Evolutionary conservation across 441 rosid genomes (phyloP), one percentile per base, ranked within the genome.

Genomic region (Cnidoscolus chayamansa): DNA sequence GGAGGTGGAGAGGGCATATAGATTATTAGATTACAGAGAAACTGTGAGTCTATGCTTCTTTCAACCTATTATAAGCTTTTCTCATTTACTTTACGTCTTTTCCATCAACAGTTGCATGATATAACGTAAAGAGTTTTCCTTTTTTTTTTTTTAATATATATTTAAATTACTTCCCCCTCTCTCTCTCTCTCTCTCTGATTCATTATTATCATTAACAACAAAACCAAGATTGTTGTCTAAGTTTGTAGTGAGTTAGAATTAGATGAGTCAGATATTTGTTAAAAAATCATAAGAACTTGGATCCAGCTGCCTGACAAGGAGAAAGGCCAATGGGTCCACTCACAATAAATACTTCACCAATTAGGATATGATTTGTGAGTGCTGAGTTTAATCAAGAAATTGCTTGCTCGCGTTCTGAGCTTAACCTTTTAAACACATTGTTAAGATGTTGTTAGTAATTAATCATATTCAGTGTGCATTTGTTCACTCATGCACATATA

Each of bases 1-100:
- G 43, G 40, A 53, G 30, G 68, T 45, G 55, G 54, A 31, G 57
- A 31, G 7, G 54, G 15, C 12, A 20, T 45, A 40, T 40, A 35
- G 40, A 35, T 35, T 2, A 35, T 35, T 35, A 40, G 45, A 15
- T 3, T 25, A 59, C 49, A 50, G 65, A 51, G 48, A 56, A 59
- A 66, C 65, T 56, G 76, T 30, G 20, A 62, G 40, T 72, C 63
- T 72, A 31, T 55, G 35, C 70, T 56, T 59, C 55, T 65, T 50
- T 30, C 17, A 43, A 68, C 59, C 50, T 65, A 70, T 35, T 48
- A 51, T 53, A 51, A 66, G 69, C 65, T 76, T 68, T 67, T 79
- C 73, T 64, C 51, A 53, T 50, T 73, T 32, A 53, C 85, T 80
- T 80, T 80, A 82, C 77, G 85, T 82, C 85, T 70, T 73, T 72